Evolutionary conservation across 495 filamentous ascomycete species (phyloP), one percentile per base, ranked within the genome.

Genomic region (Delitschia confertaspora): DNA sequence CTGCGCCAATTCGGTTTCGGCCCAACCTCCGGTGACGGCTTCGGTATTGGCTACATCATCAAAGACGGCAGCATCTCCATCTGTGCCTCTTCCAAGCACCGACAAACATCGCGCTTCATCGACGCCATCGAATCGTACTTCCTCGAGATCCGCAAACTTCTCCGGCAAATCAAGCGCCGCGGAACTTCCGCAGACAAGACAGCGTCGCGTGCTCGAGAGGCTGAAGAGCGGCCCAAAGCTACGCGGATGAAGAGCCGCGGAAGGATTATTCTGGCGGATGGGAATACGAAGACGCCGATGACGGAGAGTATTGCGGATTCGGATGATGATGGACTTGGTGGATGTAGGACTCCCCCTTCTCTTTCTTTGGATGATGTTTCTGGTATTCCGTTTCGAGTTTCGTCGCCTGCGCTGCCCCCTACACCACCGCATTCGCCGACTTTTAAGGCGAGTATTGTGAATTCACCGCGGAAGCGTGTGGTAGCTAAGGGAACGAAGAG

Each of bases 1-100:
- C 74, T 98, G 10, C 81, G 91, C 1, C 86, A 95, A 34, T 98
- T 98, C 55, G 91, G 91, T 8, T 98, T 98, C 63, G 91, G 91
- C 0, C 91, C 91, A 3, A 93, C 88, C 0, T 88, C 83, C 3
- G 89, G 81, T 20, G 93, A 96, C 40, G 91, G 91, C 0, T 96
- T 96, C 61, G 91, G 93, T 9, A 93, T 98, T 42, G 91, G 91
- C 9, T 98, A 98, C 64, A 96, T 98, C 55, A 95, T 98, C 75
- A 98, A 98, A 63, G 89, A 95, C 56, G 89, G 95, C 26, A 72
- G 74, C 35, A 82, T 98, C 54, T 85, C 79, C 23, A 93, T 98
- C 60, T 95, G 91, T 61, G 88, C 89, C 0, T 80, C 77, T 8
- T 87, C 80, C 34, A 94, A 94, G 59, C 91, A 98, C 58, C 69